Evolutionary conservation across 345 rosid genomes (phyloP).

Genomic region (Lumnitzera racemosa): DNA sequence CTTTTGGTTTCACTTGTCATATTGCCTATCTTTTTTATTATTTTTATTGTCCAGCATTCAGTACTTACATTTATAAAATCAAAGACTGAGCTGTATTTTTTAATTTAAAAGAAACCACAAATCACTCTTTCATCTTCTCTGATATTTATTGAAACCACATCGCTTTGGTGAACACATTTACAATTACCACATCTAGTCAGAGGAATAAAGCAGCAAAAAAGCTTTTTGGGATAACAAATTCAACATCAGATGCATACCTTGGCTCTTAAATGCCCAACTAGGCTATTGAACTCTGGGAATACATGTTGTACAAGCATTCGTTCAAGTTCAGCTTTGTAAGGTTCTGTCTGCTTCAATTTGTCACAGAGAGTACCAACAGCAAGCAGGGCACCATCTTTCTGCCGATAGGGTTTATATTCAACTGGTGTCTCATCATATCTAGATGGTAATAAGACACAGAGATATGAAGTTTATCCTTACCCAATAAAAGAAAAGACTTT

Average conservation of each 20-base stretch:
- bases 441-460: neutral
- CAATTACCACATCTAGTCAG: too few species aligned
- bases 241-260: slow-evolving; percentile 45
- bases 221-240: slow-evolving; percentile 5
- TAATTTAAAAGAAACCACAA: too few species aligned
- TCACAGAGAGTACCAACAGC: slow-evolving; percentile 99
- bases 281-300: slow-evolving; percentile 92
- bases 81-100: too few species aligned
- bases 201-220: too few species aligned
- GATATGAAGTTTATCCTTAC: neutral
- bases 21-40: too few species aligned
- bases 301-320: slow-evolving; percentile 95
- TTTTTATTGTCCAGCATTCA: too few species aligned
- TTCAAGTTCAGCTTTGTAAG: slow-evolving; percentile 87
- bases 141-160: too few species aligned
- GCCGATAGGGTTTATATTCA: slow-evolving; percentile 74
- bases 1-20: too few species aligned
- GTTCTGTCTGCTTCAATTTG: slow-evolving; percentile 89
- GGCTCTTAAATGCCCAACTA: slow-evolving; percentile 94
- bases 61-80: too few species aligned
- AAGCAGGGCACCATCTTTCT: slow-evolving; percentile 97
- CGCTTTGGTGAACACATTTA: too few species aligned
- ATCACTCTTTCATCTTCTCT: too few species aligned
- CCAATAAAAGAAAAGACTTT: neutral
- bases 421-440: slow-evolving; percentile 78